Evolutionary conservation across 805 yeast species (phyloP), one percentile per base, ranked within the genome.

Genomic region (Saturnispora besseyi): DNA sequence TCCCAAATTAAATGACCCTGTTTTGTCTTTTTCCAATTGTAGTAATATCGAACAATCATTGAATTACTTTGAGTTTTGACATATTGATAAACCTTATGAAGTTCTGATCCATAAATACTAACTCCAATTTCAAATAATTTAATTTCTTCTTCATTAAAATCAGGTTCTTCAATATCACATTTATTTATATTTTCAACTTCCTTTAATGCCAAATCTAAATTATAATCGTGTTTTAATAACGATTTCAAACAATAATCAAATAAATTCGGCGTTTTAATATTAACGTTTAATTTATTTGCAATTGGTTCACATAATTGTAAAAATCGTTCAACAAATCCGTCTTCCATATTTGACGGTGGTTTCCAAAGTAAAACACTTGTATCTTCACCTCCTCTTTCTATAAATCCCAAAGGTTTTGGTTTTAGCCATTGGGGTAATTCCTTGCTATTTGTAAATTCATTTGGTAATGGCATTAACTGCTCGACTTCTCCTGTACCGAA

Each of bases 11-110:
- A 61, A 54, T 77, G 81, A 0, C 97, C 97, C 41, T 73, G 73
- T 30, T 76, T 69, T 0, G 96, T 84, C 63, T 90, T 90, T 65
- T 90, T 90, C 98, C 98, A 91, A 48, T 87, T 68, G 59, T 91
- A 91, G 60, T 88, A 91, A 62, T 75, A 89, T 51, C 97, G 68
- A 1, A 91, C 98, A 54, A 89, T 72, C 82, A 83, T 86, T 0
- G 90, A 77, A 49, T 80, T 69, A 0, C 88, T 70, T 57, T 86
- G 95, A 0, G 89, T 75, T 30, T 75, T 76, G n/a, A 91, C 93
- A 50, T 75, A 78, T 60, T 81, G 77, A 55, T 62, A 78, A 0
- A 87, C 90, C 0, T 84, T 87, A 61, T 79, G 81, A 29, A 93
- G 67, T 57, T 90, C 96, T 59, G 86, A 81, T 5, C 96, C 96